Percentiles rank a stretch among this genome's conserved stretches.
Conservation (phyloP, 805 yeast genomes). For the Aciculoconidium aculeatum region DNA sequence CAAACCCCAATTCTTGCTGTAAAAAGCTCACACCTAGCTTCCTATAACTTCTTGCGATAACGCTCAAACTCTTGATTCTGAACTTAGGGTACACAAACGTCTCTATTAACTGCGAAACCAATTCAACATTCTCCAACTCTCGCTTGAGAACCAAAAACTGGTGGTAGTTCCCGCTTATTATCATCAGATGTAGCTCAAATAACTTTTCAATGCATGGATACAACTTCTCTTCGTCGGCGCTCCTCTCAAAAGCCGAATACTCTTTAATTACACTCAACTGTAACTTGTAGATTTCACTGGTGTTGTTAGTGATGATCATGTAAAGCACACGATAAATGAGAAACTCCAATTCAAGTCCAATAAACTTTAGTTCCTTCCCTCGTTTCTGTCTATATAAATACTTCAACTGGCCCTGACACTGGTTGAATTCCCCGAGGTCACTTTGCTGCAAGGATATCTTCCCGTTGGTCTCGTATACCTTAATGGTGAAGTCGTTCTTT, state of each 20-base stretch:
- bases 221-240: constrained; percentile 10
- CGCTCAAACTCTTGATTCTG: constrained; percentile 49
- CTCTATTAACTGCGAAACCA: constrained; percentile 18
- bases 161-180: constrained; percentile 45
- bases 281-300: constrained; percentile 46
- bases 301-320: constrained; percentile 66
- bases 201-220: constrained; percentile 12
- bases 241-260: constrained; percentile 4
- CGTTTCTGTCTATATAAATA: constrained; percentile 46
- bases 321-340: constrained; percentile 69
- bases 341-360: constrained; percentile 49
- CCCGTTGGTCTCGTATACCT: constrained; percentile 82
- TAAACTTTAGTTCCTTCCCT: constrained; percentile 16
- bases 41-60: constrained; percentile 53
- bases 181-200: constrained; percentile 14
- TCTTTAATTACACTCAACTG: constrained; percentile 10
- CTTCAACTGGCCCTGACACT: constrained; percentile 80
- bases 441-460: constrained; percentile 75
- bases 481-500: constrained; percentile 66
- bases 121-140: constrained; percentile 11
- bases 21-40: constrained; percentile 36
- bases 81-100: constrained; percentile 51
- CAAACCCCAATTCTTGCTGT: constrained; percentile 35
- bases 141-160: constrained; percentile 37
- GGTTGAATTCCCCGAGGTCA: constrained; percentile 93